These are phyloP conservation scores for Asclepias syriaca DNA, from an alignment of 257 asterid genomes.

Conservation along the genomic window DNA sequence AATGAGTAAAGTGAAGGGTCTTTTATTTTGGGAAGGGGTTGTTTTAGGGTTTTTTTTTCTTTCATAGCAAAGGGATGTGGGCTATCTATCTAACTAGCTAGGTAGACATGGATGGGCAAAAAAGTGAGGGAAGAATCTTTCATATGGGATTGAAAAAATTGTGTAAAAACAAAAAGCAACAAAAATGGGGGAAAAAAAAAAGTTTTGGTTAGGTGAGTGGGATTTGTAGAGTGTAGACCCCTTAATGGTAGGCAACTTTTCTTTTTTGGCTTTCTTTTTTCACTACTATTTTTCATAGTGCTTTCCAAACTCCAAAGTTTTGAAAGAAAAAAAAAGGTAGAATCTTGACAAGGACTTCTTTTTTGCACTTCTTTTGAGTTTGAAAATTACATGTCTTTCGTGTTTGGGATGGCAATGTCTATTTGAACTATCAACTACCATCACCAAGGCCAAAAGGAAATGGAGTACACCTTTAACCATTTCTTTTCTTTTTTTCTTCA, in stretches of 20 bases:
- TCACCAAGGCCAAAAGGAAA: neutral
- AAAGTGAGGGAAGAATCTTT: constrained; percentile 11
- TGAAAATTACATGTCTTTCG: constrained; percentile 6
- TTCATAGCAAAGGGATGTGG: neutral
- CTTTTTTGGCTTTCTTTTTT: constrained; percentile 16
- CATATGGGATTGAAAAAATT: constrained; percentile 11
- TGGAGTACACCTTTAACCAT: neutral
- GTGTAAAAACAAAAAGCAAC: constrained; percentile 9
- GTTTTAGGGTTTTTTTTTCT: too few species aligned
- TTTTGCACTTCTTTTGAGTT: constrained; percentile 19
- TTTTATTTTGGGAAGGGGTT: neutral
- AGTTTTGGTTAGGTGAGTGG: constrained; percentile 31
- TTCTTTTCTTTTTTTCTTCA: neutral
- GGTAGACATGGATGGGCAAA: neutral
- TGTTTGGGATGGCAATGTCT: constrained; percentile 1
- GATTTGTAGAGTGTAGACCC: constrained; percentile 32
- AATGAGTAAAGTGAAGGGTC: neutral
- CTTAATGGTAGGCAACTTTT: constrained; percentile 49
- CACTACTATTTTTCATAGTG: constrained; percentile 32
- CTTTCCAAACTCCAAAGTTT: constrained; percentile 28
- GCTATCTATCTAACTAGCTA: too few species aligned
- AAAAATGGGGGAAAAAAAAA: constrained; percentile 10
- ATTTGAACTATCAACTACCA: neutral
- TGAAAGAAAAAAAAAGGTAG: constrained; percentile 20
- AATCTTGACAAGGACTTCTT: constrained; percentile 33